A percentile compares a stretch with the other conserved stretches of the same genome.
These are phyloP conservation scores for Trichosporon sp. DNA, from an alignment of 1,284 basidiomycete genomes.

Conservation along the genomic window DNA sequence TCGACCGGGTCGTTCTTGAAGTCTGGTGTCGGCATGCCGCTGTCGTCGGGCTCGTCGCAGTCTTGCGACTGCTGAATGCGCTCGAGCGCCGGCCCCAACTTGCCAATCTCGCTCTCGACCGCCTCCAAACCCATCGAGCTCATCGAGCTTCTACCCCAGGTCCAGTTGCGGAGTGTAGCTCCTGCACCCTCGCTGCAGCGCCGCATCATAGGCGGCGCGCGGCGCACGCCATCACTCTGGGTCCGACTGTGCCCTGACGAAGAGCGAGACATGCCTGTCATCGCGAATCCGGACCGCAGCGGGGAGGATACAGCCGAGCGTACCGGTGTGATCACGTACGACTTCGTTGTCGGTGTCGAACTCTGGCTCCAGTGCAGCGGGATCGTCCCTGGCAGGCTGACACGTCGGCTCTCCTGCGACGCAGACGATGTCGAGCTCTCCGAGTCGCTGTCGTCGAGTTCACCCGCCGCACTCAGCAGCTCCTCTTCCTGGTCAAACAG, in stretches of 20 bases:
- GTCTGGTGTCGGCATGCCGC: not conserved
- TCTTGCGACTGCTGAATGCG: slow-evolving; percentile 4
- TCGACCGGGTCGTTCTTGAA: slow-evolving; percentile 6
- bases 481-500: slow-evolving; percentile 29
- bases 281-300: not conserved
- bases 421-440: not conserved
- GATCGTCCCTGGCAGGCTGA: slow-evolving; percentile 8
- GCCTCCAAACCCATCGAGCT: not conserved
- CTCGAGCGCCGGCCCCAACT: slow-evolving; percentile 8
- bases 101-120: slow-evolving; percentile 8
- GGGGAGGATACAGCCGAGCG: slow-evolving; percentile 12
- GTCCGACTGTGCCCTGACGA: slow-evolving; percentile 19
- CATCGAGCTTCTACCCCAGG: not conserved
- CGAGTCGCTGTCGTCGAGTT: slow-evolving; percentile 22
- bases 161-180: not conserved
- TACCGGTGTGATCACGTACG: slow-evolving; percentile 7
- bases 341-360: slow-evolving; percentile 19
- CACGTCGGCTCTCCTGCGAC: not conserved
- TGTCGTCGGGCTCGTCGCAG: not conserved
- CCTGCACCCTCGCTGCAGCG: slow-evolving; percentile 24
- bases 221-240: slow-evolving; percentile 9
- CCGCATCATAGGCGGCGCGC: slow-evolving; percentile 10
- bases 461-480: slow-evolving; percentile 25
- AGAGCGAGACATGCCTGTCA: slow-evolving; percentile 17
- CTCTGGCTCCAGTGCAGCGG: slow-evolving; percentile 16